These are phyloP conservation scores for Nymphaea thermarum DNA, from an alignment of 164 flowering plant species.

Conservation along the genomic window DNA sequence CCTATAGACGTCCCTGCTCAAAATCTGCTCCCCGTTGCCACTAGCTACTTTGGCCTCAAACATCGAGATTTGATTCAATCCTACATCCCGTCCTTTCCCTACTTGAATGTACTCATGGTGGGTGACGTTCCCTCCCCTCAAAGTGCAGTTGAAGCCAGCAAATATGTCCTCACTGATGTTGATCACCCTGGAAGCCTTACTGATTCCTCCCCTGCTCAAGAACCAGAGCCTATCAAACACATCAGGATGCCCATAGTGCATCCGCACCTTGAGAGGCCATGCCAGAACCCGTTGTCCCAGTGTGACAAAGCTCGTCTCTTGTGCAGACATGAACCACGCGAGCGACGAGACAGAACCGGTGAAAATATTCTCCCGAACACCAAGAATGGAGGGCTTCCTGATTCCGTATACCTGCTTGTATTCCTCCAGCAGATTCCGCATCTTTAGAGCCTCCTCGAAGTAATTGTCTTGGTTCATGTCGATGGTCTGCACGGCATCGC, in stretches of 20 bases:
- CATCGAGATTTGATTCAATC: conserved; percentile 93
- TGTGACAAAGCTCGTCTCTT: conserved; percentile 91
- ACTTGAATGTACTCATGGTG: conserved; percentile 98
- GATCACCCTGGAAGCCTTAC: conserved; percentile 89
- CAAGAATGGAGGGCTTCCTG: conserved; percentile 82
- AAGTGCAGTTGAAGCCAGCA: conserved; percentile 93
- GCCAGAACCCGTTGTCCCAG: conserved; percentile 93
- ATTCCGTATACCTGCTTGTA: conserved; percentile 53
- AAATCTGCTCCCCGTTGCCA: conserved; percentile 92
- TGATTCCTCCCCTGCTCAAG: conserved; percentile 79
- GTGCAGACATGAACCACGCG: conserved; percentile 99
- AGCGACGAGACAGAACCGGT: conserved; percentile 96
- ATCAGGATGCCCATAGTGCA: conserved; percentile 99
- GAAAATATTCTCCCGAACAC: conserved; percentile 84
- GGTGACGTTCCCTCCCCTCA: conserved; percentile 92
- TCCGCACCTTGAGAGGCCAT: conserved; percentile 79
- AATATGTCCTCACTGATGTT: conserved; percentile 96
- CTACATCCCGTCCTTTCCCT: conserved; percentile 97
- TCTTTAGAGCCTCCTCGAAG: conserved; percentile 93
- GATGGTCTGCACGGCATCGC: conserved; percentile 93
- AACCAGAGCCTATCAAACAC: conserved; percentile 97
- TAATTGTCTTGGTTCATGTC: conserved; percentile 97
- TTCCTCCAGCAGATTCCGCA: conserved; percentile 88
- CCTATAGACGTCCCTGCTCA: conserved; percentile 85
- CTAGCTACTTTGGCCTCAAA: conserved; percentile 97